Percentiles rank a stretch among this genome's conserved stretches.
These are phyloP conservation scores for Lipomyces sp. DNA, from an alignment of 805 yeast species.

Conservation along the genomic window DNA sequence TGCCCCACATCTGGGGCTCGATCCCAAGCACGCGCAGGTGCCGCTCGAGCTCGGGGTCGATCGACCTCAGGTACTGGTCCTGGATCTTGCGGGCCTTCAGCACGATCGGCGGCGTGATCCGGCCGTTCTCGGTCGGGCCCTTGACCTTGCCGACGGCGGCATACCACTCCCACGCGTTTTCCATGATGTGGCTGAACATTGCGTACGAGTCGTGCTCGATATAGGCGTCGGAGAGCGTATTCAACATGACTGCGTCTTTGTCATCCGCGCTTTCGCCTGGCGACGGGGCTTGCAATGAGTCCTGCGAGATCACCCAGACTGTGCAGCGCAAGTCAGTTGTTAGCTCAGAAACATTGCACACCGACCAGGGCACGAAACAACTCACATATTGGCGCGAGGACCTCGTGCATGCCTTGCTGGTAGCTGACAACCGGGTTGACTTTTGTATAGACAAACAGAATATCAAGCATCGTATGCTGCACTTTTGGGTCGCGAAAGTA, in stretches of 20 bases:
- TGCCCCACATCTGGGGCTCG: conserved; percentile 42
- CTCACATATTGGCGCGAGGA: conserved; percentile 47
- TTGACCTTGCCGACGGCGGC: conserved; percentile 23
- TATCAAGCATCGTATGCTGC: conserved; percentile 38
- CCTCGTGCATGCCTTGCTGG: conserved; percentile 56
- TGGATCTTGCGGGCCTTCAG: conserved; percentile 36
- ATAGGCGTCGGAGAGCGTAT: conserved; percentile 21
- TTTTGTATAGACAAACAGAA: conserved; percentile 48
- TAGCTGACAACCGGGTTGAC: conserved; percentile 48
- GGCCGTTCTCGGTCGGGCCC: conserved; percentile 16
- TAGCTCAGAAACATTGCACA: too few relatives aligned
- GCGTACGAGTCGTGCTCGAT: conserved; percentile 37
- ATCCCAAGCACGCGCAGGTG: conserved; percentile 31
- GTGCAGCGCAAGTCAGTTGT: neutral
- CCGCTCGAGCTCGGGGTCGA: conserved; percentile 35
- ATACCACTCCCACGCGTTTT: conserved; percentile 36
- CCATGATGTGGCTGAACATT: conserved; percentile 36
- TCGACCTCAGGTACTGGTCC: conserved; percentile 31
- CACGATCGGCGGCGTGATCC: conserved; percentile 34
- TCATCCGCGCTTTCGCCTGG: conserved; percentile 2
- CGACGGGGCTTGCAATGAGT: neutral
- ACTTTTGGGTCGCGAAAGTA: conserved; percentile 34
- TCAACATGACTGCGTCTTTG: conserved; percentile 15
- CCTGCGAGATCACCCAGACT: conserved; percentile 17
- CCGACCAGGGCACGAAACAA: conserved; percentile 1